These are phyloP conservation scores for Globisporangium camurandrum DNA, from an alignment of 352 stramenopile genomes.

Conservation along the genomic window DNA sequence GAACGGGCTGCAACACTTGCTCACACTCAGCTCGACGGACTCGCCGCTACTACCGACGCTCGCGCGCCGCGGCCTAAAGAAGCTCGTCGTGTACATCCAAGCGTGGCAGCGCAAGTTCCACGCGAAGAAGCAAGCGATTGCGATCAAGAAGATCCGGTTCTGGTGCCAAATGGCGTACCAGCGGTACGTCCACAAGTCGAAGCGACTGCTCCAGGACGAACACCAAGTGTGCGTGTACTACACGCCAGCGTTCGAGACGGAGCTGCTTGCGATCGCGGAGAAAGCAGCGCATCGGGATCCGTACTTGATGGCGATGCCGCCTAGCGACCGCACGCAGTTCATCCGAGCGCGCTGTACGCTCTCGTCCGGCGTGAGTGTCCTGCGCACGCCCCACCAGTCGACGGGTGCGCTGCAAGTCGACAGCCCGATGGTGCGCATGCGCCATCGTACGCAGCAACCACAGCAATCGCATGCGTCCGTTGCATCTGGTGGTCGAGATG, in stretches of 20 bases:
- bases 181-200: conserved; percentile 42
- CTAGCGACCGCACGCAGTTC: conserved; percentile 31
- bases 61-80: conserved; percentile 36
- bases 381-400: conserved; percentile 30
- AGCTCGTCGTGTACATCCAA: conserved; percentile 41
- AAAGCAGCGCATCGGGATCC: conserved; percentile 48
- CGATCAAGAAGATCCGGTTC: conserved; percentile 70
- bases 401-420: conserved; percentile 5
- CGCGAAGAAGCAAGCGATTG: conserved; percentile 48
- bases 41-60: conserved; percentile 19
- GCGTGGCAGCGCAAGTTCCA: conserved; percentile 48
- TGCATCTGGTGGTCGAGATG: too few species aligned
- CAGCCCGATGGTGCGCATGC: conserved; percentile 18
- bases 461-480: conserved; percentile 5
- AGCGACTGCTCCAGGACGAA: conserved; percentile 40
- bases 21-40: conserved; percentile 27
- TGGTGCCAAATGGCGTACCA: conserved; percentile 74
- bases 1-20: conserved; percentile 37
- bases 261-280: conserved; percentile 46
- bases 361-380: conserved; percentile 54
- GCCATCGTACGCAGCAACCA: neutral
- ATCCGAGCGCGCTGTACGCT: conserved; percentile 34
- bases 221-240: conserved; percentile 78
- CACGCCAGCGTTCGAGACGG: conserved; percentile 37
- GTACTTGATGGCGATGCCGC: conserved; percentile 49